A percentile compares a stretch with the other conserved stretches of the same genome.
These are phyloP conservation scores for Adenanthera pavonina DNA, from an alignment of 306 rosid species.

Conservation along the genomic window DNA sequence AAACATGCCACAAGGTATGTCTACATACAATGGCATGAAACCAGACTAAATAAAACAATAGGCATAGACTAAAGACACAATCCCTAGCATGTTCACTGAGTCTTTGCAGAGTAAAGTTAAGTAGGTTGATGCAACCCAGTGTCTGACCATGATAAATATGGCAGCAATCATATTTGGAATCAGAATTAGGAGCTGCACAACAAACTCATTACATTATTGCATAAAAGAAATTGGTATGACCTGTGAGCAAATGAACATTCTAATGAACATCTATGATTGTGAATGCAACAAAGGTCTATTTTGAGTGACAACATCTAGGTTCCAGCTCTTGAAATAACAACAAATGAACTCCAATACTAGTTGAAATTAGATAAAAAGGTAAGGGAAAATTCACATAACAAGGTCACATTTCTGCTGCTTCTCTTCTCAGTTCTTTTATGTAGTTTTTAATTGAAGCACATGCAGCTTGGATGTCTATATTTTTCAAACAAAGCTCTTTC, in stretches of 20 bases:
- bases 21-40: no score
- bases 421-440: slow-evolving; percentile 61
- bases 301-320: slow-evolving; percentile 57
- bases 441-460: slow-evolving; percentile 68
- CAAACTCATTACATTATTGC: neutral
- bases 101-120: neutral
- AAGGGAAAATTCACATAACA: slow-evolving; percentile 1
- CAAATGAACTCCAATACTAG: slow-evolving; percentile 28
- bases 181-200: neutral
- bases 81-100: neutral
- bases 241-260: neutral
- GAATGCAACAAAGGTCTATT: slow-evolving; percentile 51
- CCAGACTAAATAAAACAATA: no score
- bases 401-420: slow-evolving; percentile 72
- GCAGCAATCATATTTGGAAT: neutral
- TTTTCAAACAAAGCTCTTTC: slow-evolving; percentile 88
- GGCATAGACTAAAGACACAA: no score
- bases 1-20: no score
- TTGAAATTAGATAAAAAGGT: slow-evolving; percentile 14
- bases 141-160: neutral
- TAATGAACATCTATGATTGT: slow-evolving; percentile 50
- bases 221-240: slow-evolving; percentile 16
- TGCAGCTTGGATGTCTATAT: slow-evolving; percentile 77
- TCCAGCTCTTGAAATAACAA: slow-evolving; percentile 68
- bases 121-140: neutral